Evolutionary conservation across 2,329 filamentous ascomycete genomes (phyloP), one percentile per base, ranked within the genome.

Genomic region (Neofusicoccum ribis): DNA sequence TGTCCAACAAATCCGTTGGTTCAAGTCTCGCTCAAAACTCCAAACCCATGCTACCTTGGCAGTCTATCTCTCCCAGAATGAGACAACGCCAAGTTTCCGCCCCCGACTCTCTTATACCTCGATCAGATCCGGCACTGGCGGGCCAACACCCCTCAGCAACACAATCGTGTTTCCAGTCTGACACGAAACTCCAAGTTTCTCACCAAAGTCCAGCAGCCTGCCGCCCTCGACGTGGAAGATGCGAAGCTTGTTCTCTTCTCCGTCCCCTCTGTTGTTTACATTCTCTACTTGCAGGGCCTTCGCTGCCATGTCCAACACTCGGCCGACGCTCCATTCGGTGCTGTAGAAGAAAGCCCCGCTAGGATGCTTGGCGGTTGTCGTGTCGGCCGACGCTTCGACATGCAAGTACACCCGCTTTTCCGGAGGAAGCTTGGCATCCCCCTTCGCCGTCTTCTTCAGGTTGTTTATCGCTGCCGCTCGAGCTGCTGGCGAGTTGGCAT

Each of bases 181-280:
- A 66, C 96, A 82, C 34, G 83, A 84, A 61, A 83, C 83, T 4
- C 92, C 93, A 64, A 97, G 83, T 81, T 94, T 93, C 78, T 97
- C 93, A 27, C 86, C 88, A 72, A 96, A 99, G 67, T 95, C 93
- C 68, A 99, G 78, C 68, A 99, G 77, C 65, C 92, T 83, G 0
- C 95, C 95, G 0, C 90, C 91, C 74, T 99, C 93, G 0, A 99
- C 91, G 75, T 98, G 93, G 73, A 97, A 99, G 0, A 99, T 88
- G 8, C 95, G 82, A 69, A 99, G 76, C 77, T 90, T 90, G 66
- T 93, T 89, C 74, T 90, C 88, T 80, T 96, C 92, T 12, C 89
- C 85, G 2, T 85, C 86, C 0, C 87, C 89, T 70, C 90, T 84
- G 72, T 96, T 96, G 73, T 96, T 96, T 68, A 94, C 78, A 70